Base-by-base conservation (phyloP, 1,284 basidiomycete genomes). In the Schizopora paradoxa region DNA sequence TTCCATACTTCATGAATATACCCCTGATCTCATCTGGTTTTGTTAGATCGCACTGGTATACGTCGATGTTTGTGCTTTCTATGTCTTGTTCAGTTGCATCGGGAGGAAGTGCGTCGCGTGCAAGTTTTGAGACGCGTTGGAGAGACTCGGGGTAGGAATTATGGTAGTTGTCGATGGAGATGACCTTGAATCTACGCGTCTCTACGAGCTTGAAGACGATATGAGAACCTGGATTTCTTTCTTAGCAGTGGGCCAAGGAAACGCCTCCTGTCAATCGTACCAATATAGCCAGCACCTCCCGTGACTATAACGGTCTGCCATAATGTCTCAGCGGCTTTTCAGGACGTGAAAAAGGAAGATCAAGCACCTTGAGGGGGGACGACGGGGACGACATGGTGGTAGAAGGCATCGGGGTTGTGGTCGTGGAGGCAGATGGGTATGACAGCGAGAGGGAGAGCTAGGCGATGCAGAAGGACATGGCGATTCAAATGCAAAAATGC, bases 111-210 rank as follows among this genome's bases (percentile, higher is more conserved):
- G 77, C 73, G 47, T 80, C 78, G 49, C 74, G 75, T 6, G 92
- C 90, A 49, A 97, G 79, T 64, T 88, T 75, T 26, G 82, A 79
- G 42, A 92, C 82, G 58, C 86, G 79, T 53, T 73, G 61, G 52
- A 91, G 72, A 4, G 91, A 80, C 27, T 74, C 71, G 3, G 87
- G 80, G 56, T 82, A 82, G 1, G 93, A 91, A 65, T 98, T 98
- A 69, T 93, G 85, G 68, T 86, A 76, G 72, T 95, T 95, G 70
- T 95, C 91, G 56, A 95, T 75, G n/a, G 90, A 86, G 57, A 94
- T 78, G 54, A 96, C 91, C 61, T 88, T 90, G 75, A 89, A 97
- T 54, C 82, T 76, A 51, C 88, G 77, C 16, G 93, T 94, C 58
- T 90, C 77, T 56, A 95, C 85, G 26, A 96, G 73, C 43, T 80